These are phyloP conservation scores for Pseudogymnoascus sp. DNA, from an alignment of 2,329 filamentous ascomycete genomes.

Conservation along the genomic window DNA sequence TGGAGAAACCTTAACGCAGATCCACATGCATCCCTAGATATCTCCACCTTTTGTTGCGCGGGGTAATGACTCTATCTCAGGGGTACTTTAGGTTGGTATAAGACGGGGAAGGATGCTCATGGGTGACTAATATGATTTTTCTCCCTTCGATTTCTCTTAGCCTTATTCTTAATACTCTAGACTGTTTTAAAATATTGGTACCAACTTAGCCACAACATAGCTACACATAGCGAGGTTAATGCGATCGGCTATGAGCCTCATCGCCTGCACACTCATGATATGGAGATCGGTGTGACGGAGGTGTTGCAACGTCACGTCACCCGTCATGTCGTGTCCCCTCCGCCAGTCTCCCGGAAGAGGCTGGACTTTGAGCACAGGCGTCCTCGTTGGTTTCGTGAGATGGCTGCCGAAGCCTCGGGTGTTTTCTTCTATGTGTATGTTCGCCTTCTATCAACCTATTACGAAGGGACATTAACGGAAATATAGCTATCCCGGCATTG, in stretches of 20 bases:
- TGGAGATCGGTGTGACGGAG: conserved; percentile 50
- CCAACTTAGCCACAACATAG: not conserved
- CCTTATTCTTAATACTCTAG: not conserved
- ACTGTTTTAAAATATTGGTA: not conserved
- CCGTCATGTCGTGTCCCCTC: conserved; percentile 43
- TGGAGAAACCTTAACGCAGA: too few relatives aligned
- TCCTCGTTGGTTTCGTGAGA: conserved; percentile 49
- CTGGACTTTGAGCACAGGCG: conserved; percentile 49
- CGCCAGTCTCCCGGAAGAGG: conserved; percentile 47
- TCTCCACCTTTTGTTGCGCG: not conserved
- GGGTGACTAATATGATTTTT: not conserved
- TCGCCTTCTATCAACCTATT: not conserved
- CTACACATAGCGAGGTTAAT: not conserved
- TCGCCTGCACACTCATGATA: conserved; percentile 24
- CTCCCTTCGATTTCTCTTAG: not conserved
- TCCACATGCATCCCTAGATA: not conserved
- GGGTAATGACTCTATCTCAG: not conserved
- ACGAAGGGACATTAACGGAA: not conserved
- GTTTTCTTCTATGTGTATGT: conserved; percentile 49
- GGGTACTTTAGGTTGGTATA: not conserved
- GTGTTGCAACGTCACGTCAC: conserved; percentile 45
- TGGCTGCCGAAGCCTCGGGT: conserved; percentile 50
- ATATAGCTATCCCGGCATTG: conserved; percentile 43
- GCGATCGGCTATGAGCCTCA: conserved; percentile 21
- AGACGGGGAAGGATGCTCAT: not conserved